phyloP scores from a whole-genome alignment of 495 filamentous ascomycete genomes.

The Penicillium cataractarum region DNA sequence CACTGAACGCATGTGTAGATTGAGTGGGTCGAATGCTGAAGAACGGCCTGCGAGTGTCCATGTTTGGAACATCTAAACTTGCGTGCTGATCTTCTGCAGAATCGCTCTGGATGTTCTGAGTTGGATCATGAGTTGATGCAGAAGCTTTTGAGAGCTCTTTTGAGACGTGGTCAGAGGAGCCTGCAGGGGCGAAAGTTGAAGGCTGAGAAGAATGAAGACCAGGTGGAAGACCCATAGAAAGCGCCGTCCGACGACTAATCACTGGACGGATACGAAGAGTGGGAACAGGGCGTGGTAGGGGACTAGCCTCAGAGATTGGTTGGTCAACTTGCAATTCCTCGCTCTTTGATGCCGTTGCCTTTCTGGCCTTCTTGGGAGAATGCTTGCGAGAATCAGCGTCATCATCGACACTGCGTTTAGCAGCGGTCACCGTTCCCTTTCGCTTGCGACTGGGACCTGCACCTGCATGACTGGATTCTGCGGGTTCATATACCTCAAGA shows the following conservation, averaged over 20 bases:
- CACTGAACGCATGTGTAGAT: not conserved
- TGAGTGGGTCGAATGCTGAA: not conserved
- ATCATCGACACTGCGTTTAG: not conserved
- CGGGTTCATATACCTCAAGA: not conserved
- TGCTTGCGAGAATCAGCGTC: not conserved
- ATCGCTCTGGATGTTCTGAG: not conserved
- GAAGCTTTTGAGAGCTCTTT: not conserved
- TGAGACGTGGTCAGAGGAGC: too few relatives aligned
- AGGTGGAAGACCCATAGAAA: not conserved
- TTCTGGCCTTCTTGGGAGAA: not conserved
- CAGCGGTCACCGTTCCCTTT: not conserved
- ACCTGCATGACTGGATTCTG: not conserved
- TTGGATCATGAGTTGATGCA: not conserved
- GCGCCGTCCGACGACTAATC: not conserved
- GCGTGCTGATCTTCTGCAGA: not conserved
- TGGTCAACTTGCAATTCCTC: not conserved
- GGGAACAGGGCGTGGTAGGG: not conserved
- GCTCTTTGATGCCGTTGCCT: not conserved
- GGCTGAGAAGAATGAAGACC: not conserved
- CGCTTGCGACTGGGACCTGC: not conserved
- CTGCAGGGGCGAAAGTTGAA: not conserved
- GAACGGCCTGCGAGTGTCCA: not conserved
- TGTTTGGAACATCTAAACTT: not conserved
- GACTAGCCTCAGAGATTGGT: not conserved
- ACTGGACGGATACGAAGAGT: not conserved